Evolutionary conservation across 805 yeast genomes (phyloP), one percentile per base, ranked within the genome.

Genomic region (Komagataella ulmi): DNA sequence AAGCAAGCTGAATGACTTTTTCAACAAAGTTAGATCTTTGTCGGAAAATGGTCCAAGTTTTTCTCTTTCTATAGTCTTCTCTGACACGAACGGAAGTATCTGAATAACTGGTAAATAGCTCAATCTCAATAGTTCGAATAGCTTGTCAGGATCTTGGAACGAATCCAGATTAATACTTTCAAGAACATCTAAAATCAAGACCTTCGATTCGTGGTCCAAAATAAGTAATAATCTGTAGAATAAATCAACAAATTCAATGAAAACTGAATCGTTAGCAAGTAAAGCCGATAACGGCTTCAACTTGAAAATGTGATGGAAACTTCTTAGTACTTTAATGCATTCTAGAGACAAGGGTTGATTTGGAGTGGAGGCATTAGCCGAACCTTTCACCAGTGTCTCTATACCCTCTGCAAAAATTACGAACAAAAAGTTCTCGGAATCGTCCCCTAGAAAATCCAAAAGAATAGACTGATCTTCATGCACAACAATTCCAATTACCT

Each of bases 321-420:
- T 45, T 45, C 17, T 21, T 18, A 45, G 24, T 18, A 1, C 56
- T 54, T 40, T 54, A 52, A 30, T 64, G 65, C 24, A 65, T 65
- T 12, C 55, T 52, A 46, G 14, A 30, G 40, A 14, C 12, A 30
- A 12, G 4, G 40, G 14, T 30, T 30, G 40, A 14, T 30, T 30
- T 10, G 57, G 58, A 44, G 50, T 51, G n/a, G 55, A 49, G 17
- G 58, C 57, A 23, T 56, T 58, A 3, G 63, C 59, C 17, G 66
- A 64, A n/a, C 55, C 45, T 49, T 74, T 76, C 49, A 84, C 75
- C 54, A 89, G 70, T 0, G 84, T 77, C 58, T 87, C 95, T 49
- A 89, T 73, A 62, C 96, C 88, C 57, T 87, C 85, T 8, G 96
- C 86, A 66, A 85, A 86, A 45, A 90, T 64, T 30, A 89, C 83